phyloP scores from a whole-genome alignment of 345 rosid genomes.

The Eutrema yunnanense region DNA sequence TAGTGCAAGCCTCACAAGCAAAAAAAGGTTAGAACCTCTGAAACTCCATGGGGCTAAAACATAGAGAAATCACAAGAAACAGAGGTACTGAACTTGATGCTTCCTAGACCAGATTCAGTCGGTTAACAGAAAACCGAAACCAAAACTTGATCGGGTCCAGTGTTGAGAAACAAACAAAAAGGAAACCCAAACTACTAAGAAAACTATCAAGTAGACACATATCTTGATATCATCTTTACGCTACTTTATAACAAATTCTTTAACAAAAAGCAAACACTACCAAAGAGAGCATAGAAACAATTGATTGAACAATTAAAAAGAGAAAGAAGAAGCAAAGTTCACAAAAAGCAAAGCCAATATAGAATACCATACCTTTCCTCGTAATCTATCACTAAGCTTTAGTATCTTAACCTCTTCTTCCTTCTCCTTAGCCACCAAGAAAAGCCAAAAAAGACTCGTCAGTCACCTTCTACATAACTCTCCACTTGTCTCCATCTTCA shows the following conservation, averaged over 20 bases:
- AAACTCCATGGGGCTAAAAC: background rate
- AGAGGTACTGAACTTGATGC: background rate
- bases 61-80: background rate
- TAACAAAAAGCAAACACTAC: conserved; percentile 28
- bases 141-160: background rate
- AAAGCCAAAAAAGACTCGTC: conserved; percentile 21
- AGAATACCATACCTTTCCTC: conserved; percentile 24
- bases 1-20: background rate
- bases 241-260: conserved; percentile 21
- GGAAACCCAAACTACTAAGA: conserved; percentile 12
- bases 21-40: background rate
- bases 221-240: conserved; percentile 11
- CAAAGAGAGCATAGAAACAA: conserved; percentile 15
- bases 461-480: conserved; percentile 19
- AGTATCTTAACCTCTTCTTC: background rate
- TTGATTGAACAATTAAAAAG: conserved; percentile 21
- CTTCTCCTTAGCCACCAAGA: conserved; percentile 34
- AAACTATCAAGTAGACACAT: background rate
- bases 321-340: background rate
- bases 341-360: conserved; percentile 27
- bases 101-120: background rate
- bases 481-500: conserved; percentile 14
- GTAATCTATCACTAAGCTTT: conserved; percentile 21
- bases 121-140: background rate
- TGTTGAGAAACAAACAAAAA: conserved; percentile 9